These are phyloP conservation scores for Sugiyamaella chiloensis DNA, from an alignment of 805 yeast species.

Conservation along the genomic window DNA sequence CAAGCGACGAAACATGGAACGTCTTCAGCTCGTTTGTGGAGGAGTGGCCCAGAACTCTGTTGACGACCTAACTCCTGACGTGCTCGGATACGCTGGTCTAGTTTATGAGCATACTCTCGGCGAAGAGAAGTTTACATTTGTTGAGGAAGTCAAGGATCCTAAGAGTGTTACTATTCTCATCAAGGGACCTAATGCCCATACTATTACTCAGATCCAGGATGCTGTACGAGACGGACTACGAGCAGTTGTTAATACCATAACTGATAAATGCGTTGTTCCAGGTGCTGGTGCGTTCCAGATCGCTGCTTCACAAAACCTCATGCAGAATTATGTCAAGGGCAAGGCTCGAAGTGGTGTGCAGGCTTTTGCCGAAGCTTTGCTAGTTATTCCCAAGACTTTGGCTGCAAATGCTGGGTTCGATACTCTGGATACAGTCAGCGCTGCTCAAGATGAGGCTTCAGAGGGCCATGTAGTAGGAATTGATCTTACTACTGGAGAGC, in stretches of 20 bases:
- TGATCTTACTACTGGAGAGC: constrained; percentile 87
- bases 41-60: constrained; percentile 98
- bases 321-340: constrained; percentile 64
- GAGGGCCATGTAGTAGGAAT: constrained; percentile 86
- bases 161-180: constrained; percentile 88
- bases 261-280: constrained; percentile 81
- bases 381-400: constrained; percentile 89
- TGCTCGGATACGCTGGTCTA: constrained; percentile 84
- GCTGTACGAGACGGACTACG: constrained; percentile 97
- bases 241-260: constrained; percentile 86
- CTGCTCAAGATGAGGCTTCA: constrained; percentile 82
- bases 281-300: constrained; percentile 97
- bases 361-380: constrained; percentile 89
- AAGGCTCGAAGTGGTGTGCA: constrained; percentile 84
- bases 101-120: constrained; percentile 93
- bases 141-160: constrained; percentile 83
- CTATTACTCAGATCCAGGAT: constrained; percentile 88
- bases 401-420: constrained; percentile 92
- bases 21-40: constrained; percentile 92
- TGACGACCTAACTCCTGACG: constrained; percentile 77
- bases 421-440: constrained; percentile 80
- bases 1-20: constrained; percentile 98
- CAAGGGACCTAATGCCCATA: constrained; percentile 88
- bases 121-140: constrained; percentile 95
- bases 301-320: constrained; percentile 70